These are phyloP conservation scores for Hyaloscypha variabilis DNA, from an alignment of 495 filamentous ascomycete species.

Conservation along the genomic window DNA sequence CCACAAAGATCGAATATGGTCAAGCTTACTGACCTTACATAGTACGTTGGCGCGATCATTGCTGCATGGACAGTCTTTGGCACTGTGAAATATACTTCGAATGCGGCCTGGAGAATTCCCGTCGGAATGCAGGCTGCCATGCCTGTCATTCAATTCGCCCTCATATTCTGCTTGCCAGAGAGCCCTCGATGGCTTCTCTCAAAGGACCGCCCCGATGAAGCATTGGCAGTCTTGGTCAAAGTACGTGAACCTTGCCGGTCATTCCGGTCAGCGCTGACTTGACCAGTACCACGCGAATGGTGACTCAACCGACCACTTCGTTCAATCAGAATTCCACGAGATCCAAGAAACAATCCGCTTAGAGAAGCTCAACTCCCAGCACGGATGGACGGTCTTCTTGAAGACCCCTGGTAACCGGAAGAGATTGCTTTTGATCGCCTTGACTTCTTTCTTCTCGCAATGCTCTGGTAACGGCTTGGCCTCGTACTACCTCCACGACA, in stretches of 20 bases:
- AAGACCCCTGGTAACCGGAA: constrained; percentile 12
- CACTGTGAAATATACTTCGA: background rate
- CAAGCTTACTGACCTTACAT: background rate
- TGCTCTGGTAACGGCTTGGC: constrained; percentile 32
- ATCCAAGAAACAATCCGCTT: constrained; percentile 3
- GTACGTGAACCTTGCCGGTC: background rate
- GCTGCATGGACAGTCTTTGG: constrained; percentile 9
- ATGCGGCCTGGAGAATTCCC: constrained; percentile 8
- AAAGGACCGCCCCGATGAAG: constrained; percentile 66
- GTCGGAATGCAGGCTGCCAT: background rate
- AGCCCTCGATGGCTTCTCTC: constrained; percentile 74
- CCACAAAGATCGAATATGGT: background rate
- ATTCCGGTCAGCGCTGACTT: constrained; percentile 55
- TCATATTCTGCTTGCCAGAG: constrained; percentile 49
- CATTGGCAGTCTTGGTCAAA: constrained; percentile 26
- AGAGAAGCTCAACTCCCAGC: background rate
- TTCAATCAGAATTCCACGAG: constrained; percentile 1
- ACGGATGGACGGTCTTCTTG: background rate
- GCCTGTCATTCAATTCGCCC: background rate
- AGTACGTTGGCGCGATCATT: background rate
- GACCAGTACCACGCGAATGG: constrained; percentile 13
- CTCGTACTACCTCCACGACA: constrained; percentile 31
- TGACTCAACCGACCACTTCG: background rate
- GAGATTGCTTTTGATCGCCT: constrained; percentile 1
- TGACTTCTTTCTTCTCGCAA: constrained; percentile 30